Evolutionary conservation across 306 rosid species (phyloP).

Genomic region (Lathyrus sativus): DNA sequence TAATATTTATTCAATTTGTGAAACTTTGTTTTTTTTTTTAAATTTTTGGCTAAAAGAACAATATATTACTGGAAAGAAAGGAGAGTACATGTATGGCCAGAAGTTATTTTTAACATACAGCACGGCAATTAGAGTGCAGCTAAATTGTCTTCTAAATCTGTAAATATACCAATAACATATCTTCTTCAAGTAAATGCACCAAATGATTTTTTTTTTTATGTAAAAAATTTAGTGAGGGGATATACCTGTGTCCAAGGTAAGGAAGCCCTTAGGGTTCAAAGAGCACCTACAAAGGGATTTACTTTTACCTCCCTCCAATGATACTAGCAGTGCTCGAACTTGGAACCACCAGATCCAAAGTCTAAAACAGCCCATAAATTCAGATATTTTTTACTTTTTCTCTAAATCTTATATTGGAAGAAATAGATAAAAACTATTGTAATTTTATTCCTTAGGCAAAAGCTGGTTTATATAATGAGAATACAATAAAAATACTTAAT

Average conservation of each 20-base stretch:
- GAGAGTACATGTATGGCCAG: conserved; percentile 9
- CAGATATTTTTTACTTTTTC: neutral
- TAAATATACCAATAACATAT: neutral
- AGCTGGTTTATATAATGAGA: no score
- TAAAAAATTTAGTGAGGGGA: no score
- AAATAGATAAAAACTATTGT: no score
- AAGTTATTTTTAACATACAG: neutral
- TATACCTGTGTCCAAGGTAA: no score
- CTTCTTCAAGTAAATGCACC: conserved; percentile 1
- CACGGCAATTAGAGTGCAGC: neutral
- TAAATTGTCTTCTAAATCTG: neutral
- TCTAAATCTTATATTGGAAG: neutral
- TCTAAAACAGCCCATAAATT: conserved; percentile 14
- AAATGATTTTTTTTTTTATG: no score
- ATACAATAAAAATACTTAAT: no score
- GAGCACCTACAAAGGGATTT: no score
- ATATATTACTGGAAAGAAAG: conserved; percentile 8
- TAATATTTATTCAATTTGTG: conserved; percentile 22
- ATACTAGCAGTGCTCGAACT: no score
- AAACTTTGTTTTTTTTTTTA: neutral
- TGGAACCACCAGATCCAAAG: no score
- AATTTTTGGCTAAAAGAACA: conserved; percentile 12
- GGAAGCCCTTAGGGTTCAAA: no score
- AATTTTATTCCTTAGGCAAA: no score
- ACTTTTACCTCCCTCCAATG: no score